phyloP scores from a whole-genome alignment of 441 rosid species.

The Euphorbia schlechtendalii region DNA sequence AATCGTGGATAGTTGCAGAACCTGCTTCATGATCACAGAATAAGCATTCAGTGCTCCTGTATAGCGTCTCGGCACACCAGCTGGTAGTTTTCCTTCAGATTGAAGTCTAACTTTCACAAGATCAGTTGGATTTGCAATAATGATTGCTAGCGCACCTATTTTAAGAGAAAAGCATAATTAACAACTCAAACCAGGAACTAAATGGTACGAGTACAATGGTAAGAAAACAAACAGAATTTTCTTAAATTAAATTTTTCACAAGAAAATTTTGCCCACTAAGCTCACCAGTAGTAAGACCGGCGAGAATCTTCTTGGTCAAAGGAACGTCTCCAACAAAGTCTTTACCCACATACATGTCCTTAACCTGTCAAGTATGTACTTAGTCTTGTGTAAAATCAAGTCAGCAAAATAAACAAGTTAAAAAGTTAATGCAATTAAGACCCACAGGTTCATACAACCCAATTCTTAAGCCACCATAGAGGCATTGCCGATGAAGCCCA shows the following conservation, averaged over 20 bases:
- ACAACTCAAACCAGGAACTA: constrained; percentile 6
- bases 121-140: constrained; percentile 93
- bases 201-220: not conserved
- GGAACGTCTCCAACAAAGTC: constrained; percentile 95
- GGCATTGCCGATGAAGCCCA: constrained; percentile 88
- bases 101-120: constrained; percentile 99
- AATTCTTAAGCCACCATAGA: constrained; percentile 89
- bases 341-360: constrained; percentile 68
- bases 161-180: constrained; percentile 17
- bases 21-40: constrained; percentile 85
- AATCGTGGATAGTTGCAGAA: constrained; percentile 24
- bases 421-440: constrained; percentile 14
- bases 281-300: constrained; percentile 95
- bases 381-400: constrained; percentile 5
- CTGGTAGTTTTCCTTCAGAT: constrained; percentile 90
- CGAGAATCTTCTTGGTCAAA: constrained; percentile 85
- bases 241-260: not conserved
- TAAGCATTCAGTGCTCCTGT: constrained; percentile 91
- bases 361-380: constrained; percentile 50
- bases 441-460: constrained; percentile 96
- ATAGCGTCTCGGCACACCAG: constrained; percentile 96
- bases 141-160: constrained; percentile 85
- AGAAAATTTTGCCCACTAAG: constrained; percentile 1
- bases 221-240: not conserved
- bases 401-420: constrained; percentile 9